Evolutionary conservation across 106 monocot genomes (phyloP).

Genomic region (Allium sativum): DNA sequence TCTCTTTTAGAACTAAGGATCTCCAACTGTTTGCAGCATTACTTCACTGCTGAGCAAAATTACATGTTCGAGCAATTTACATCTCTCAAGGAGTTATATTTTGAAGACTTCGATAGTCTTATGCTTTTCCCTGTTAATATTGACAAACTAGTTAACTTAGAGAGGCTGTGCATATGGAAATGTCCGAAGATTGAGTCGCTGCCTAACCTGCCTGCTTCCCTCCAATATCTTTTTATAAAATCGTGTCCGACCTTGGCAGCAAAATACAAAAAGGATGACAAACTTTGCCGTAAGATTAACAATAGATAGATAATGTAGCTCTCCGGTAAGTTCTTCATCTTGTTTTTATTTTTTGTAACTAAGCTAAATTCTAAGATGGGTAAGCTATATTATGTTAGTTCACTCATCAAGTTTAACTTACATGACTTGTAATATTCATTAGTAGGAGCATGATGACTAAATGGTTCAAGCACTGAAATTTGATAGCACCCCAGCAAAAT

Average conservation of each 20-base stretch:
- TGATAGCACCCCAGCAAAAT: too few relatives aligned
- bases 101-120: not conserved
- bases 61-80: not conserved
- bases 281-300: not conserved
- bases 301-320: not conserved
- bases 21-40: not conserved
- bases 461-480: too few relatives aligned
- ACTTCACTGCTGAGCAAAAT: not conserved
- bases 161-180: not conserved
- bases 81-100: not conserved
- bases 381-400: too few relatives aligned
- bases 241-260: not conserved
- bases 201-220: not conserved
- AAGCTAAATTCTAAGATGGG: too few relatives aligned
- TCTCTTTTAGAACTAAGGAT: not conserved
- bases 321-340: too few relatives aligned
- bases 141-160: not conserved
- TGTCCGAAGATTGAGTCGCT: constrained; percentile 1
- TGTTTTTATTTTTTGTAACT: too few relatives aligned
- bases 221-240: not conserved
- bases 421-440: too few relatives aligned
- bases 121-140: not conserved
- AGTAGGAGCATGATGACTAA: too few relatives aligned
- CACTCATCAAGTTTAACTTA: too few relatives aligned
- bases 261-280: not conserved